phyloP scores from a whole-genome alignment of 2,329 filamentous ascomycete genomes.

The Seiridium unicorne region DNA sequence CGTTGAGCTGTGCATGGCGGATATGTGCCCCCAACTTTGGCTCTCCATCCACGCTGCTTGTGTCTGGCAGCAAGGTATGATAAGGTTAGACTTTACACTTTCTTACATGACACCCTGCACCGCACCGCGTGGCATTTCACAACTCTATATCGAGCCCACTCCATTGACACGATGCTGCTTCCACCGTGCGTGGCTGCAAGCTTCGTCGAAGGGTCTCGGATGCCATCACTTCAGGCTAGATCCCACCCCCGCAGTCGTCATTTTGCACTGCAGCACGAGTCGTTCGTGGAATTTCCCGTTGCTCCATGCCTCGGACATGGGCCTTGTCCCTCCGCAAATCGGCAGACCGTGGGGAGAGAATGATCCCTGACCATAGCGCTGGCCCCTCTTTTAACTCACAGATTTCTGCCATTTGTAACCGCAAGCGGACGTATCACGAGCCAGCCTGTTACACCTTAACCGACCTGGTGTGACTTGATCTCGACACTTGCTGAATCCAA shows the following conservation, averaged over 20 bases:
- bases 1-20: no score
- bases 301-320: background rate
- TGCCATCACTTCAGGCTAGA: background rate
- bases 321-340: slow-evolving; percentile 21
- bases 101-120: background rate
- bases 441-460: slow-evolving; percentile 8
- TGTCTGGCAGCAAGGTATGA: no score
- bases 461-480: background rate
- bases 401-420: slow-evolving; percentile 6
- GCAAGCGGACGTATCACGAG: slow-evolving; percentile 5
- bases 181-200: background rate
- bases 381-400: slow-evolving; percentile 12
- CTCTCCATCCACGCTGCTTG: no score
- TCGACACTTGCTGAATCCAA: background rate
- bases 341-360: slow-evolving; percentile 23
- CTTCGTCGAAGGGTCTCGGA: background rate
- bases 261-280: background rate
- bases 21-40: no score
- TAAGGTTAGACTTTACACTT: background rate
- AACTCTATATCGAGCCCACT: no score
- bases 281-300: background rate
- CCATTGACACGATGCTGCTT: no score
- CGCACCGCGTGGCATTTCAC: no score
- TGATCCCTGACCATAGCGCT: background rate
- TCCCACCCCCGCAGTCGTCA: slow-evolving; percentile 2